phyloP scores from a whole-genome alignment of 2,329 filamentous ascomycete genomes.

The Colletotrichum cordylinicola region DNA sequence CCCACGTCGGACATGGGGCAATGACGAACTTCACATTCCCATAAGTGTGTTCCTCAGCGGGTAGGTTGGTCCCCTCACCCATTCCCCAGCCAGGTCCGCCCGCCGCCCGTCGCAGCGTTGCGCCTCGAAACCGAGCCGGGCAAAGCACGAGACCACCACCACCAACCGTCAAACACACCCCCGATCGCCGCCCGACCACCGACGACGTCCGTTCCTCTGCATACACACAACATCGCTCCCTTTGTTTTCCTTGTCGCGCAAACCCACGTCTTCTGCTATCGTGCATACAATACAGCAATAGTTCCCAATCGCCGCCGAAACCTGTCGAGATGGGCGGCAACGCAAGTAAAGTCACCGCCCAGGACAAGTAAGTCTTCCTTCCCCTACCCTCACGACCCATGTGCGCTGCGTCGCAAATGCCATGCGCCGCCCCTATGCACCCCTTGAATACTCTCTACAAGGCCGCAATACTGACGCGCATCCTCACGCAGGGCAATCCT shows the following conservation, averaged over 20 bases:
- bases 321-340: constrained; percentile 56
- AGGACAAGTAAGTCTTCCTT: constrained; percentile 76
- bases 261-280: background rate
- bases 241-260: background rate
- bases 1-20: background rate
- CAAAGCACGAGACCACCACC: constrained; percentile 13
- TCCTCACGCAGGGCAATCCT: constrained; percentile 81
- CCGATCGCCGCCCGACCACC: constrained; percentile 1
- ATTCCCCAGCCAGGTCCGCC: background rate
- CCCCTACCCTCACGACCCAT: background rate
- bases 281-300: background rate
- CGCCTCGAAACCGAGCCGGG: constrained; percentile 16
- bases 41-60: background rate
- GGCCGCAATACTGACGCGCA: background rate
- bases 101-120: constrained; percentile 4
- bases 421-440: constrained; percentile 15
- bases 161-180: background rate
- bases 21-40: constrained; percentile 3
- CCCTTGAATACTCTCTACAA: background rate
- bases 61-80: background rate
- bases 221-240: background rate
- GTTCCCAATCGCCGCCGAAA: background rate
- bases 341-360: constrained; percentile 66
- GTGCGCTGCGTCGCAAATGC: background rate
- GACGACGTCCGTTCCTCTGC: background rate